phyloP scores from a whole-genome alignment of 2,329 filamentous ascomycete species.

The Cladosporium colombiae region DNA sequence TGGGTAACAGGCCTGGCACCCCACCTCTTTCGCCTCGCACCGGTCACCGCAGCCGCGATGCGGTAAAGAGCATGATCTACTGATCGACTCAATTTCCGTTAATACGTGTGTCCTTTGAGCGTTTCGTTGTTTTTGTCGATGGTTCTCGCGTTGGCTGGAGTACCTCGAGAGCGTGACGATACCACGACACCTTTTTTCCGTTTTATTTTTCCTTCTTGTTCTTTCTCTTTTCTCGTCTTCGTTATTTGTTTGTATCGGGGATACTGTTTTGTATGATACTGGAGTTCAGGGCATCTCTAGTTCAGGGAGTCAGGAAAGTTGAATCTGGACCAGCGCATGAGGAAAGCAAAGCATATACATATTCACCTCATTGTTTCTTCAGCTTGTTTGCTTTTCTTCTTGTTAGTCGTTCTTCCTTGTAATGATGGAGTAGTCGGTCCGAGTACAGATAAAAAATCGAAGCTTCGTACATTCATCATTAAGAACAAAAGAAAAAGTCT shows the following conservation, averaged over 20 bases:
- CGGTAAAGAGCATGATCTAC: conserved; percentile 44
- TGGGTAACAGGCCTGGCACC: conserved; percentile 33
- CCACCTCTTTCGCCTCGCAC: conserved; percentile 36
- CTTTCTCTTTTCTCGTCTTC: background rate
- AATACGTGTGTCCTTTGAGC: background rate
- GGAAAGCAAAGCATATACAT: conserved; percentile 8
- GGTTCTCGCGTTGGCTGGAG: background rate
- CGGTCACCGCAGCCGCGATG: conserved; percentile 35
- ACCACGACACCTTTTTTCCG: conserved; percentile 3
- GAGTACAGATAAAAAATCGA: background rate
- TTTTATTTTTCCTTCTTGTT: background rate
- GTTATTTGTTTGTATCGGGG: background rate
- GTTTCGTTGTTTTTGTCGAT: background rate
- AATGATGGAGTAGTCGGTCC: background rate
- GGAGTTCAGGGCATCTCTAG: conserved; percentile 12
- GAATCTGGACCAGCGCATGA: background rate
- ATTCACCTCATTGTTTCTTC: background rate
- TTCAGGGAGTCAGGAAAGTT: background rate
- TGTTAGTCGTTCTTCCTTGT: background rate
- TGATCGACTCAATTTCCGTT: conserved; percentile 20
- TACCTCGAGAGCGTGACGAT: conserved; percentile 9
- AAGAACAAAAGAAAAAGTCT: background rate
- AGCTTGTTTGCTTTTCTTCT: background rate
- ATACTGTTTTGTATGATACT: conserved; percentile 12
- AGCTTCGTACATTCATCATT: background rate